Base-by-base conservation (phyloP, 352 stramenopile genomes). In the Peronospora belbahrii region DNA sequence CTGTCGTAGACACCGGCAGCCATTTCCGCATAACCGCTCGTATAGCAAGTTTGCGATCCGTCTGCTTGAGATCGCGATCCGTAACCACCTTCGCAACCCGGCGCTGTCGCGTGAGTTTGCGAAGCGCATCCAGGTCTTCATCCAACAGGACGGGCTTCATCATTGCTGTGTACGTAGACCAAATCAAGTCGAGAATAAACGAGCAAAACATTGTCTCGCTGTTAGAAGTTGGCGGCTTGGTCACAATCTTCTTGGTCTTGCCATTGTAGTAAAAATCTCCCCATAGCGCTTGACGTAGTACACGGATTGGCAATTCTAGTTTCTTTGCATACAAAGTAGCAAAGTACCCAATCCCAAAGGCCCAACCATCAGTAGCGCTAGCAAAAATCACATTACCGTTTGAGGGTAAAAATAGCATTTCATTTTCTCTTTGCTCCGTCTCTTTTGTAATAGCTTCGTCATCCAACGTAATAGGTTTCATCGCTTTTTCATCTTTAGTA, bases 311-410 rank as follows among this genome's bases (percentile, higher is more conserved):
- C 2, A 88, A 42, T 15, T 83, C 74, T 13, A 88, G 49, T 15
- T 87, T 88, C 55, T 81, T 81, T 14, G 74, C 69, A 44, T 89
- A 90, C 1, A 85, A 28, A 4, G 74, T 59, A 27, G 81, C 78
- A 64, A 93, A 93, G 25, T 69, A 80, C 28, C 78, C 75, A 28
- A 97, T 73, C 17, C 73, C 76, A 59, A 98, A 97, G 6, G 86
- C 91, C 90, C 90, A 98, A 35, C 89, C 84, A 50, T 97, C 86
- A 0, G 79, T 70, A 0, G 93, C 92, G 45, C 80, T 95, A 18
- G 84, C 84, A 66, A 98, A 98, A 19, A 97, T 75, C 15, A 98
- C 92, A 51, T 97, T 97, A 6, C 92, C 88, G 27, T 82, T 87
- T 15, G 69, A 51, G 0, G 88, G 91, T 6, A 69, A 85, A 54